Evolutionary conservation across 1,139 yeast genomes (phyloP).

Genomic region (Pichia sp.): DNA sequence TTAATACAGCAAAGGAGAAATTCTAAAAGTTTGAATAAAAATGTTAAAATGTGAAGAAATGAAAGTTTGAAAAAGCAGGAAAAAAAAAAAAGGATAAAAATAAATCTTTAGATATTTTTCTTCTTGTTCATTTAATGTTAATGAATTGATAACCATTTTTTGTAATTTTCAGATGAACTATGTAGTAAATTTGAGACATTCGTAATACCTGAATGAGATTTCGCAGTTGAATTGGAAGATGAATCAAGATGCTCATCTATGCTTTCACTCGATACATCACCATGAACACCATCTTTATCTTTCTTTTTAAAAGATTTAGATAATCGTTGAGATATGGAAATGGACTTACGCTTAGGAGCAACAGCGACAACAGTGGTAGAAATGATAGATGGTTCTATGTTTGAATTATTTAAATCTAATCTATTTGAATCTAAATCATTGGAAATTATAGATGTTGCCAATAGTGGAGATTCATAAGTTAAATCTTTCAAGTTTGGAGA

Average conservation of each 20-base stretch:
- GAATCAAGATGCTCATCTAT: too few relatives aligned
- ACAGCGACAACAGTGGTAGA: background rate
- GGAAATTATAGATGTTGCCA: conserved; percentile 14
- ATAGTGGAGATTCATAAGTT: conserved; percentile 28
- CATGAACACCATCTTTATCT: background rate
- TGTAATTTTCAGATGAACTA: conserved; percentile 28
- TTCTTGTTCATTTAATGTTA: conserved; percentile 7
- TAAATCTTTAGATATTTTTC: background rate
- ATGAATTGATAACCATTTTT: conserved; percentile 28
- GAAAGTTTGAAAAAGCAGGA: conserved; percentile 1
- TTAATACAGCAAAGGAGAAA: background rate
- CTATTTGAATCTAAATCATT: conserved; percentile 27
- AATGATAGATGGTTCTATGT: too few relatives aligned
- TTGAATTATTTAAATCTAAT: conserved; percentile 20
- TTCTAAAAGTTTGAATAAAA: too few relatives aligned
- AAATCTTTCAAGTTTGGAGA: conserved; percentile 24
- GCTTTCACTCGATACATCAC: too few relatives aligned
- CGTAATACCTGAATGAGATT: conserved; percentile 13
- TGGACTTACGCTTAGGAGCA: background rate
- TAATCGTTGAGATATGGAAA: conserved; percentile 8
- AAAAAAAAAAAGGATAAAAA: background rate
- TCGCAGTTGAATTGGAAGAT: background rate
- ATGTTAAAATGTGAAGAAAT: background rate
- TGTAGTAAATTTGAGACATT: conserved; percentile 25
- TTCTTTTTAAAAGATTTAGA: conserved; percentile 1